phyloP scores from a whole-genome alignment of 1,284 basidiomycete species.

The Apiotrichum gracile region DNA sequence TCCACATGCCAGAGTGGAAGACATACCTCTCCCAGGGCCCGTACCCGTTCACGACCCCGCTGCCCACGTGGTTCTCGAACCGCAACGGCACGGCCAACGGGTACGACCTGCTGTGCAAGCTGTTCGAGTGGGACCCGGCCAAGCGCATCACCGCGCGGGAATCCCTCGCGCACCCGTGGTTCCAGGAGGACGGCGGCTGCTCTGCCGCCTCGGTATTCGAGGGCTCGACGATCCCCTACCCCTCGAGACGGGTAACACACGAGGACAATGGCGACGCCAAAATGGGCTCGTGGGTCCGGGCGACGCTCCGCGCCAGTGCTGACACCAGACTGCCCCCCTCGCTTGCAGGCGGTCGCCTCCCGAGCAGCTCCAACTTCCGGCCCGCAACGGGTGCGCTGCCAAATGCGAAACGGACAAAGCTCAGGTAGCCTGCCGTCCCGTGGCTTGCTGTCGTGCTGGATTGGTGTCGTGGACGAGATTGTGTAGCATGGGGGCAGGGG shows the following conservation, averaged over 20 bases:
- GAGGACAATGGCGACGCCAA: conserved; percentile 51
- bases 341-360: conserved; percentile 33
- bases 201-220: conserved; percentile 42
- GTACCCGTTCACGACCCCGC: conserved; percentile 14
- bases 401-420: conserved; percentile 27
- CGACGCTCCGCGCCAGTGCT: background rate
- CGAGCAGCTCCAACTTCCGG: conserved; percentile 40
- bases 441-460: background rate
- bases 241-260: conserved; percentile 51
- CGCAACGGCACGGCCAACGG: conserved; percentile 53
- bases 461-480: background rate
- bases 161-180: conserved; percentile 66
- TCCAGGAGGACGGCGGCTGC: conserved; percentile 48
- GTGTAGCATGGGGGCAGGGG: background rate
- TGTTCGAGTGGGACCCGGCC: conserved; percentile 88
- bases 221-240: conserved; percentile 48
- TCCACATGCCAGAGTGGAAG: conserved; percentile 78
- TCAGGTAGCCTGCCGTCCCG: conserved; percentile 17
- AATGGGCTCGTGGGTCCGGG: conserved; percentile 44
- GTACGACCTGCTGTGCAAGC: conserved; percentile 70
- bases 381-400: conserved; percentile 25
- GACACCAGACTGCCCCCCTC: conserved; percentile 34
- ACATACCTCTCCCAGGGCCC: conserved; percentile 73
- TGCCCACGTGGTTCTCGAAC: conserved; percentile 63
- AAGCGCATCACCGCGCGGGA: conserved; percentile 75